Percentiles rank a stretch among this genome's conserved stretches.
These are phyloP conservation scores for Oryza punctata DNA, from an alignment of 176 grass and related monocot genomes.

Conservation along the genomic window DNA sequence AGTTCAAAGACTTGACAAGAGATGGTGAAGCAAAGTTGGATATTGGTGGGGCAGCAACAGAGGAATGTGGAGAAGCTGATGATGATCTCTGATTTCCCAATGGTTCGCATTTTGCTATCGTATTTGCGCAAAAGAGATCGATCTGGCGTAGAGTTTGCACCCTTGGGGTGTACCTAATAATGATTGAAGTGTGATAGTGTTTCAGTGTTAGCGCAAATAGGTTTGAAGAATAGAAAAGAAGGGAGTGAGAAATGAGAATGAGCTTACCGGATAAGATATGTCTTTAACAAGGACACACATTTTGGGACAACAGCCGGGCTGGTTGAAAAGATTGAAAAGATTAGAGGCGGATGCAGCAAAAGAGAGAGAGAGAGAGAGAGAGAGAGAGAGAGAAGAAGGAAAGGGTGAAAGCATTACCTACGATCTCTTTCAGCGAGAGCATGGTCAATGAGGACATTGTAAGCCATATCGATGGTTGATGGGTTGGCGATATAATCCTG, in stretches of 20 bases:
- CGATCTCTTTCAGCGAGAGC: constrained; percentile 95
- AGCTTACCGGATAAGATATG: constrained; percentile 87
- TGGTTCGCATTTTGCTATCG: constrained; percentile 76
- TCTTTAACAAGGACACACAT: constrained; percentile 85
- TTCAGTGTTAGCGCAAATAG: constrained; percentile 27
- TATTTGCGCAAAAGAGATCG: constrained; percentile 90
- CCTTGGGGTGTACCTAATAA: constrained; percentile 77
- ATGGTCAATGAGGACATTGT: constrained; percentile 92
- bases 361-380: background rate
- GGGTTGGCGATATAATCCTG: constrained; percentile 95
- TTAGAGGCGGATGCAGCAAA: constrained; percentile 14
- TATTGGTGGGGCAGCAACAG: constrained; percentile 50
- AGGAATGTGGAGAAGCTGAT: constrained; percentile 52
- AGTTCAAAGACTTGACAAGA: constrained; percentile 94
- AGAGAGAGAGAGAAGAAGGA: too few relatives aligned
- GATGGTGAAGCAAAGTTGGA: constrained; percentile 73
- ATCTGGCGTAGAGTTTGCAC: constrained; percentile 88
- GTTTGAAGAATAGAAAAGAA: constrained; percentile 18
- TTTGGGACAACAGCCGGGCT: constrained; percentile 97
- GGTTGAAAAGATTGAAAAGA: constrained; percentile 49
- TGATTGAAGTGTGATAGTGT: constrained; percentile 28
- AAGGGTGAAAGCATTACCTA: constrained; percentile 60
- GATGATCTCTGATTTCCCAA: constrained; percentile 59
- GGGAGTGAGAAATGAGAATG: background rate
- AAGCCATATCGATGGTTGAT: constrained; percentile 90